phyloP scores from a whole-genome alignment of 1,284 basidiomycete genomes.

The Thelephora terrestris region DNA sequence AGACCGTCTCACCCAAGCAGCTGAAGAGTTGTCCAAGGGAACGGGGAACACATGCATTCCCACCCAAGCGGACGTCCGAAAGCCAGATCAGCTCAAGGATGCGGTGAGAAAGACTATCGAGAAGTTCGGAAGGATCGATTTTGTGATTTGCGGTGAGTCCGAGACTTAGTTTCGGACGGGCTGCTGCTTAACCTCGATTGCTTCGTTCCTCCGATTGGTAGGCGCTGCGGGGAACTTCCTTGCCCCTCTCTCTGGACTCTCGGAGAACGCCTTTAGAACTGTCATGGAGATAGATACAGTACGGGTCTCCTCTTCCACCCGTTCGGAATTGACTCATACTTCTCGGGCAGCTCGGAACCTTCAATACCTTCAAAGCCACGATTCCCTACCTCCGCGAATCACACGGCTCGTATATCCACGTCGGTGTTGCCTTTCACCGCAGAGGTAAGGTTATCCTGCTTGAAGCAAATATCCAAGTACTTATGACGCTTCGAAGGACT shows the following conservation, averaged over 20 bases:
- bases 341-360: constrained; percentile 70
- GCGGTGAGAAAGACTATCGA: constrained; percentile 74
- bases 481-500: constrained; percentile 35
- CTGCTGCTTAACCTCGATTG: neutral
- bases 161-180: constrained; percentile 1
- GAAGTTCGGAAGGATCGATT: constrained; percentile 84
- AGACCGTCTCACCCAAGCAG: constrained; percentile 65
- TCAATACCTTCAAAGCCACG: constrained; percentile 91
- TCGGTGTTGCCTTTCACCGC: constrained; percentile 89
- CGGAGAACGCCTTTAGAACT: constrained; percentile 84
- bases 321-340: constrained; percentile 3
- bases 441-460: constrained; percentile 38
- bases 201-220: constrained; percentile 19
- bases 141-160: constrained; percentile 79
- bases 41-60: constrained; percentile 72
- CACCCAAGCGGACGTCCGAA: constrained; percentile 76
- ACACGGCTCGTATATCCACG: constrained; percentile 82
- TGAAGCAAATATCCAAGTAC: neutral
- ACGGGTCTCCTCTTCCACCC: constrained; percentile 15
- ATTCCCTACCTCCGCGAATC: constrained; percentile 60
- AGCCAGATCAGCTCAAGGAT: constrained; percentile 59
- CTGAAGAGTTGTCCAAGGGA: constrained; percentile 57
- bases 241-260: constrained; percentile 71
- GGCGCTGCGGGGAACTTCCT: constrained; percentile 89
- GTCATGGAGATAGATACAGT: constrained; percentile 93